Evolutionary conservation across 2,329 filamentous ascomycete species (phyloP).

Genomic region (Nigrospora sphaerica): DNA sequence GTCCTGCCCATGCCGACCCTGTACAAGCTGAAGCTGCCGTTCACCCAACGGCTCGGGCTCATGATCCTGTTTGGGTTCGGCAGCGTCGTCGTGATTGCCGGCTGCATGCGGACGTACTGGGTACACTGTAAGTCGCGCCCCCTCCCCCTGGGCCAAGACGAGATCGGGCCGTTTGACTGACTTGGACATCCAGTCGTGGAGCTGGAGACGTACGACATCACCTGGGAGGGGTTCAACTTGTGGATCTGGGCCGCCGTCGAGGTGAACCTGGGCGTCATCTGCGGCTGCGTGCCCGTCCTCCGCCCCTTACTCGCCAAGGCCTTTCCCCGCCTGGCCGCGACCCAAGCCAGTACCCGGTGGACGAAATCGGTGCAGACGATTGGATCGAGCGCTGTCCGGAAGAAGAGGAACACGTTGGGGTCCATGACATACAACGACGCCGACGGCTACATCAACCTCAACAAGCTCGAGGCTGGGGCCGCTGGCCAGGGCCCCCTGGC

Average conservation of each 20-base stretch:
- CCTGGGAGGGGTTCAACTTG: slow-evolving; percentile 30
- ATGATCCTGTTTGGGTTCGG: slow-evolving; percentile 29
- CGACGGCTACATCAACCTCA: too few relatives aligned
- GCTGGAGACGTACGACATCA: slow-evolving; percentile 29
- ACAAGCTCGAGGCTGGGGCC: too few relatives aligned
- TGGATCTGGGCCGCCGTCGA: slow-evolving; percentile 36
- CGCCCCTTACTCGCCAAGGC: slow-evolving; percentile 10
- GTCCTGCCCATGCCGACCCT: slow-evolving; percentile 28
- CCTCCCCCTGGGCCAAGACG: not conserved
- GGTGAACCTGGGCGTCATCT: slow-evolving; percentile 32
- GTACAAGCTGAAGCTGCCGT: slow-evolving; percentile 21
- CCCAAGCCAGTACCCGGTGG: too few relatives aligned
- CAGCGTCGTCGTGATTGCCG: slow-evolving; percentile 27
- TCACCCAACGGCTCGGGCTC: slow-evolving; percentile 24
- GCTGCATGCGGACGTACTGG: slow-evolving; percentile 29
- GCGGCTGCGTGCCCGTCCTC: slow-evolving; percentile 29
- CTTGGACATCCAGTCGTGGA: slow-evolving; percentile 15
- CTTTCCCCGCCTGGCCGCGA: not conserved
- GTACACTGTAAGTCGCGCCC: slow-evolving; percentile 11
- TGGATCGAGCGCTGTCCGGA: too few relatives aligned
- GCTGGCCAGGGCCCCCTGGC: too few relatives aligned
- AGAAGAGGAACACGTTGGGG: too few relatives aligned
- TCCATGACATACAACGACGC: too few relatives aligned
- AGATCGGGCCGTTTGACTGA: not conserved
- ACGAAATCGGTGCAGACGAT: too few relatives aligned